Percentiles rank a stretch among this genome's conserved stretches.
phyloP scores from a whole-genome alignment of 768 basidiomycete species.

The Hericium rajendrae region DNA sequence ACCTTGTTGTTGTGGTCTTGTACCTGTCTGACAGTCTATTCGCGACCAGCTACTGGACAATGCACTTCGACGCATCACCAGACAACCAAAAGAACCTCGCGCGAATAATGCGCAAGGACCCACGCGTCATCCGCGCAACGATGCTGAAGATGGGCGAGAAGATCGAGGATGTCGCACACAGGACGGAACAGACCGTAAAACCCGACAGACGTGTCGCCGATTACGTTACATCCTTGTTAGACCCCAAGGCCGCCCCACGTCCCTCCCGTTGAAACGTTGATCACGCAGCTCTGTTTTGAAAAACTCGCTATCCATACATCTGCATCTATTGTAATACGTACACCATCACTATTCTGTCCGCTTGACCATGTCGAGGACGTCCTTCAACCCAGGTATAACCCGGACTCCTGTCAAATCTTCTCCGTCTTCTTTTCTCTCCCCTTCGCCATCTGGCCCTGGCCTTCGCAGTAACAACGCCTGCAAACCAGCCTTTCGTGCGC shows the following conservation, averaged over 20 bases:
- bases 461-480: slow-evolving; percentile 49
- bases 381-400: slow-evolving; percentile 28
- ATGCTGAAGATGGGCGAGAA: slow-evolving; percentile 69
- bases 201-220: slow-evolving; percentile 4
- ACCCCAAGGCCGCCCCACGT: neutral
- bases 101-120: slow-evolving; percentile 63
- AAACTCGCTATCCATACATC: neutral
- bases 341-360: slow-evolving; percentile 4
- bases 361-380: slow-evolving; percentile 29
- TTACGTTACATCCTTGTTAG: neutral
- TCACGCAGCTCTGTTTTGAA: neutral
- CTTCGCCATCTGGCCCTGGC: slow-evolving; percentile 36
- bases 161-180: slow-evolving; percentile 53
- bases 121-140: slow-evolving; percentile 77
- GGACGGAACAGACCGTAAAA: slow-evolving; percentile 34
- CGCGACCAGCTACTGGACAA: slow-evolving; percentile 69
- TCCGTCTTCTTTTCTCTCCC: slow-evolving; percentile 31
- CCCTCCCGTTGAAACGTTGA: neutral
- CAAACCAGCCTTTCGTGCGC: slow-evolving; percentile 47
- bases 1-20: neutral
- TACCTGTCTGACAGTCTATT: slow-evolving; percentile 2
- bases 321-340: neutral
- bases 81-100: slow-evolving; percentile 55
- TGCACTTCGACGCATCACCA: slow-evolving; percentile 85
- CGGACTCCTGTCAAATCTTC: slow-evolving; percentile 32